Evolutionary conservation across 1,139 yeast species (phyloP).

Genomic region (Candida sp.): DNA sequence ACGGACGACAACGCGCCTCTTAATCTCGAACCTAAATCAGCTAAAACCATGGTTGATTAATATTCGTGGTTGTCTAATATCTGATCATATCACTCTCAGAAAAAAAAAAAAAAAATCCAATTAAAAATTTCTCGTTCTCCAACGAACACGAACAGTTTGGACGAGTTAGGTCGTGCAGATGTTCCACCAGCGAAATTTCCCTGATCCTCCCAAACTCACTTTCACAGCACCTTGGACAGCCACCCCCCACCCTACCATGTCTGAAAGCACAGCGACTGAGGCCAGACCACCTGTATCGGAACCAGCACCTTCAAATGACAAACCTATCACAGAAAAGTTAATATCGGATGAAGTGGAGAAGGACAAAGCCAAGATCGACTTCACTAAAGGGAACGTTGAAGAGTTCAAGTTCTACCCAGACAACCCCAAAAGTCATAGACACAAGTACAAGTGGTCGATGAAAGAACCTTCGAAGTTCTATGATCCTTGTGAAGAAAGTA

Average conservation of each 20-base stretch:
- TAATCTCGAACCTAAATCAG: constrained; percentile 90
- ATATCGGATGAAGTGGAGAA: constrained; percentile 35
- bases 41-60: constrained; percentile 82
- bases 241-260: neutral
- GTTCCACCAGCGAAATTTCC: neutral
- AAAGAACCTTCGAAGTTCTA: constrained; percentile 86
- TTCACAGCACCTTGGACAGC: neutral
- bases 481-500: constrained; percentile 92
- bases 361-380: constrained; percentile 56
- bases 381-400: constrained; percentile 56
- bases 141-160: neutral
- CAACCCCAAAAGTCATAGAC: constrained; percentile 65
- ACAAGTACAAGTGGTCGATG: constrained; percentile 60
- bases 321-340: neutral
- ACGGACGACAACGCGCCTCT: constrained; percentile 74
- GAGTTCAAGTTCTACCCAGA: constrained; percentile 84
- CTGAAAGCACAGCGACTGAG: neutral
- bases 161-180: neutral
- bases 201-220: neutral
- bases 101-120: constrained; percentile 3
- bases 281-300: neutral
- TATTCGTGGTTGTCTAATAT: neutral
- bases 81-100: neutral
- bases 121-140: neutral
- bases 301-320: neutral